A percentile compares a stretch with the other conserved stretches of the same genome.
Conservation (phyloP, 495 filamentous ascomycete species). For the Aspergillus nidulans region DNA sequence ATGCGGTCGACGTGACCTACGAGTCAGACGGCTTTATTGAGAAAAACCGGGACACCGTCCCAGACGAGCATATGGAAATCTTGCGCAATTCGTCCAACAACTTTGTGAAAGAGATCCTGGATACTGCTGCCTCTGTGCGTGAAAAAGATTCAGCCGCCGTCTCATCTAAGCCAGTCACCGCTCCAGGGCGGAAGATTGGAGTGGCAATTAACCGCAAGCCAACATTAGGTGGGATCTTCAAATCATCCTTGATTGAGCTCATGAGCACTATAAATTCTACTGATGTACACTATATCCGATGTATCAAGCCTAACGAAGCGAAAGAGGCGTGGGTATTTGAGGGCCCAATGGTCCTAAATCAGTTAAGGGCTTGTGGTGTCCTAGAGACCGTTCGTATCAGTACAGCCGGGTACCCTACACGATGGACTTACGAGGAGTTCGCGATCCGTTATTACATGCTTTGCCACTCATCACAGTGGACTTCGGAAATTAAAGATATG, state of each 20-base stretch:
- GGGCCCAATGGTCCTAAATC: constrained; percentile 97
- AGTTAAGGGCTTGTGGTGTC: constrained; percentile 96
- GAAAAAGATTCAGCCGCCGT: constrained; percentile 83
- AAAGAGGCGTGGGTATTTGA: constrained; percentile 98
- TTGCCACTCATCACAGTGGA: constrained; percentile 86
- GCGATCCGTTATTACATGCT: constrained; percentile 98
- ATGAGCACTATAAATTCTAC: constrained; percentile 98
- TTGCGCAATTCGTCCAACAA: constrained; percentile 76
- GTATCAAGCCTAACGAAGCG: constrained; percentile 98
- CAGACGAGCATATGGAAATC: constrained; percentile 95
- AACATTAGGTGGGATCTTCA: constrained; percentile 97
- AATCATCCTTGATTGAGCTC: constrained; percentile 94
- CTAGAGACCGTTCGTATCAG: constrained; percentile 97
- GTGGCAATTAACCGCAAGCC: constrained; percentile 94
- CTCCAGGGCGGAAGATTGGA: constrained; percentile 75
- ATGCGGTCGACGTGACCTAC: constrained; percentile 97
- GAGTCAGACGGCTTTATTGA: constrained; percentile 99
- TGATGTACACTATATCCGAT: constrained; percentile 98
- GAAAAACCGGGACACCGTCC: constrained; percentile 98
- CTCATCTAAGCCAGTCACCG: constrained; percentile 60
- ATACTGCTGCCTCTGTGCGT: constrained; percentile 76
- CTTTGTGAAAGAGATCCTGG: constrained; percentile 82
- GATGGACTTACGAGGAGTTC: constrained; percentile 99
- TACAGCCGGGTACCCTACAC: constrained; percentile 93
- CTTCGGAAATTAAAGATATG: constrained; percentile 87